phyloP scores from a whole-genome alignment of 129 eudicot species.

The Flaveria sonorensis region DNA sequence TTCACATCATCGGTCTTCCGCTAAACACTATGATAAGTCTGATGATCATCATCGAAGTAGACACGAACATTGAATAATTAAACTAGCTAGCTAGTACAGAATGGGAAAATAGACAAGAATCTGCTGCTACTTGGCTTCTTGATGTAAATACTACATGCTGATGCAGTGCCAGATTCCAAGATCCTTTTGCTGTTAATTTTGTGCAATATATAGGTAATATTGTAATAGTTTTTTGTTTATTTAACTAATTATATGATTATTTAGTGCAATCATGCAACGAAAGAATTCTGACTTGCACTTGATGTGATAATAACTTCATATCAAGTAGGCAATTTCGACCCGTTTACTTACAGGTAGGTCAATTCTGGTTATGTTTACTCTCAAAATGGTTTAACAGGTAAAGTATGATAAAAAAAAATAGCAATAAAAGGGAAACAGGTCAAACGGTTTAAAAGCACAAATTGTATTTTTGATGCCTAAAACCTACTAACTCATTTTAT shows the following conservation, averaged over 20 bases:
- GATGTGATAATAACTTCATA: background rate
- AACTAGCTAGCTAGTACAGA: conserved; percentile 36
- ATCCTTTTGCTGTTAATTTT: conserved; percentile 21
- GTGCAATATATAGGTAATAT: conserved; percentile 29
- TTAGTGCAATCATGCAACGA: conserved; percentile 10
- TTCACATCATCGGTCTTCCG: conserved; percentile 52
- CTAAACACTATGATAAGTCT: conserved; percentile 31
- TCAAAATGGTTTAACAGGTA: background rate
- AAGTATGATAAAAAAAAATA: no score
- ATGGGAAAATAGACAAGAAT: conserved; percentile 20
- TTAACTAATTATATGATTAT: conserved; percentile 4
- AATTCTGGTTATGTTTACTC: background rate
- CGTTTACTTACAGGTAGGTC: no score
- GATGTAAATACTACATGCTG: conserved; percentile 37
- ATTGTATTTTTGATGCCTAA: no score
- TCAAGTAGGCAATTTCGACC: no score
- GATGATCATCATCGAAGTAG: conserved; percentile 51
- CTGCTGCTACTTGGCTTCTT: conserved; percentile 28
- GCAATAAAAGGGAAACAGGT: background rate
- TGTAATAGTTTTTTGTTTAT: background rate
- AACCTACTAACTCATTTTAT: no score
- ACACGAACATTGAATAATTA: conserved; percentile 34
- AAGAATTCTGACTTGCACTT: background rate
- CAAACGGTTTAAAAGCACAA: background rate
- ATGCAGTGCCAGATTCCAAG: conserved; percentile 27